These are phyloP conservation scores for Batrachochytrium dendrobatidis DNA, from an alignment of 371 early-diverging fungal genomes.

Conservation along the genomic window DNA sequence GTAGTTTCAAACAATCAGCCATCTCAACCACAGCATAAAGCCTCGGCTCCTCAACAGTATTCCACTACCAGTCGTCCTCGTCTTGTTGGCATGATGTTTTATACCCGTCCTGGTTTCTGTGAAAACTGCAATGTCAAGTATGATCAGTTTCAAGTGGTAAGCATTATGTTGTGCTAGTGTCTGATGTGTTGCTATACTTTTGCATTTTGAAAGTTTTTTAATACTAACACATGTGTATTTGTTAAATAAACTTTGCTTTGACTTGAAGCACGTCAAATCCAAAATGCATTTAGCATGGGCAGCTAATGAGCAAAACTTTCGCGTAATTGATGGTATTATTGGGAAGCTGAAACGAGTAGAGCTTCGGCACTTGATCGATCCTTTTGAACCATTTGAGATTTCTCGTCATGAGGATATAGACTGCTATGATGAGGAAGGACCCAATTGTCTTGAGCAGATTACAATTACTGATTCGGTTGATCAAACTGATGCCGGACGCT, in stretches of 20 bases:
- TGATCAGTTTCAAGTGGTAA: slow-evolving; percentile 26
- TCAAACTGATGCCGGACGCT: no score
- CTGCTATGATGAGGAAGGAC: no score
- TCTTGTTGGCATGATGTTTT: slow-evolving; percentile 18
- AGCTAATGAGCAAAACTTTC: slow-evolving; percentile 11
- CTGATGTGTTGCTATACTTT: neutral
- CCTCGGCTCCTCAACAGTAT: neutral
- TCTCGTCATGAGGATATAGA: neutral
- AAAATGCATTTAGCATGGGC: slow-evolving; percentile 14
- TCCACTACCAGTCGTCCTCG: neutral
- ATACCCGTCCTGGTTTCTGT: slow-evolving; percentile 39
- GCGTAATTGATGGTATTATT: slow-evolving; percentile 13
- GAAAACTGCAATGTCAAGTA: slow-evolving; percentile 50
- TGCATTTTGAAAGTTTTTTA: neutral
- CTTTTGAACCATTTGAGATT: neutral
- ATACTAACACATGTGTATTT: neutral
- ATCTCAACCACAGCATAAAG: neutral
- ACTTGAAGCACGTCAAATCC: slow-evolving; percentile 13
- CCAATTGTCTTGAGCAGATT: no score
- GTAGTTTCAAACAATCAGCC: no score
- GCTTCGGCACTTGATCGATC: neutral
- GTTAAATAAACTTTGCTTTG: neutral
- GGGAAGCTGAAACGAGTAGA: slow-evolving; percentile 7
- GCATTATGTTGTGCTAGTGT: neutral
- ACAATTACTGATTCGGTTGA: no score